phyloP scores from a whole-genome alignment of 805 yeast species.

The Candida pseudoglaebosa region DNA sequence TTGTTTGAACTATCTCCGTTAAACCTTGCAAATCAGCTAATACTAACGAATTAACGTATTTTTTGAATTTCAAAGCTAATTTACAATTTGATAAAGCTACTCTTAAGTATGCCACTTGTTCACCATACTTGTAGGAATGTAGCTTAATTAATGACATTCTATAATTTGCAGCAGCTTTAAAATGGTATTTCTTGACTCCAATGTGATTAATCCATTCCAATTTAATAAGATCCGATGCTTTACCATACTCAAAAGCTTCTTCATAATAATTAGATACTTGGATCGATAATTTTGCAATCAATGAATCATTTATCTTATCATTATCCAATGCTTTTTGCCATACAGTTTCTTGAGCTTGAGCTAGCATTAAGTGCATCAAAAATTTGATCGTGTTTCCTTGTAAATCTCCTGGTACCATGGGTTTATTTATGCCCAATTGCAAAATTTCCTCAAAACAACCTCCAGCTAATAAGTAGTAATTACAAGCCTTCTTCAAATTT shows the following conservation, averaged over 20 bases:
- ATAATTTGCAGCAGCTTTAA: conserved; percentile 66
- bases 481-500: conserved; percentile 54
- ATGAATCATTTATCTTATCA: conserved; percentile 49
- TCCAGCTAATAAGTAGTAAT: conserved; percentile 66
- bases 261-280: conserved; percentile 60
- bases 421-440: conserved; percentile 2
- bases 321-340: conserved; percentile 67
- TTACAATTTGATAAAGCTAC: conserved; percentile 37
- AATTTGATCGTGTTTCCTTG: conserved; percentile 47
- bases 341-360: conserved; percentile 84
- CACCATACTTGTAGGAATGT: conserved; percentile 57
- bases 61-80: conserved; percentile 36
- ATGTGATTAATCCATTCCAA: conserved; percentile 66
- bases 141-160: conserved; percentile 53
- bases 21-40: conserved; percentile 54
- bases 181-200: conserved; percentile 58
- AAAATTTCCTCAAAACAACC: conserved; percentile 48
- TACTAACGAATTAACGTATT: conserved; percentile 41
- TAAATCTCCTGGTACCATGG: conserved; percentile 39
- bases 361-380: conserved; percentile 54
- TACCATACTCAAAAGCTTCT: conserved; percentile 34
- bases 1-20: conserved; percentile 37
- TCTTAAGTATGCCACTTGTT: conserved; percentile 58
- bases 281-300: conserved; percentile 59
- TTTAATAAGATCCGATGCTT: conserved; percentile 44